Conservation (phyloP, 345 rosid genomes). For the Bruguiera parviflora region DNA sequence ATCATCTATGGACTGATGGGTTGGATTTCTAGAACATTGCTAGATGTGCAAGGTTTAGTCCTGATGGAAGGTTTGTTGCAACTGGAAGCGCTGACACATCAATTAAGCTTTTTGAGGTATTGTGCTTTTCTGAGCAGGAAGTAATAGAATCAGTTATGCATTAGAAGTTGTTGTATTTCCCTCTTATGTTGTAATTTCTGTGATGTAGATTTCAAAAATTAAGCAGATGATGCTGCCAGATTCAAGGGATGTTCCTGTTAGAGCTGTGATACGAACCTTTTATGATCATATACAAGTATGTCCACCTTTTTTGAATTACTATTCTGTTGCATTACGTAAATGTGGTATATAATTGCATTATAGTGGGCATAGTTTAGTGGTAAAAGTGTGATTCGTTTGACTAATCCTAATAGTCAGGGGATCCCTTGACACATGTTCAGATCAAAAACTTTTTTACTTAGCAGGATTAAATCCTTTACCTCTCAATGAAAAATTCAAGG, state of each 20-base stretch:
- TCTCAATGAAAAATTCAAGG: too few species aligned
- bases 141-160: neutral
- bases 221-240: slow-evolving; percentile 80
- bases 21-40: slow-evolving; percentile 57
- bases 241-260: slow-evolving; percentile 54
- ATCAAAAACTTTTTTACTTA: neutral
- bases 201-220: slow-evolving; percentile 58
- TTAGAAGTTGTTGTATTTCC: neutral
- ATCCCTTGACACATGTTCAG: neutral
- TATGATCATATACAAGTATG: slow-evolving; percentile 75
- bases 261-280: slow-evolving; percentile 76
- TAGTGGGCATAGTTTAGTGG: neutral
- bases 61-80: slow-evolving; percentile 79
- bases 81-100: slow-evolving; percentile 88
- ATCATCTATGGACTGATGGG: slow-evolving; percentile 13
- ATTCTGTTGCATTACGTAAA: neutral
- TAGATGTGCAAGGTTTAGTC: slow-evolving; percentile 85
- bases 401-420: neutral
- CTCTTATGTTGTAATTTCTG: slow-evolving; percentile 5
- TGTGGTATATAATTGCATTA: neutral
- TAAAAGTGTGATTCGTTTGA: slow-evolving; percentile 1
- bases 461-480: too few species aligned
- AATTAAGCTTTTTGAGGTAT: slow-evolving; percentile 83
- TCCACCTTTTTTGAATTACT: slow-evolving; percentile 10
- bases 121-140: neutral